Percentiles rank a stretch among this genome's conserved stretches.
phyloP scores from a whole-genome alignment of 441 rosid genomes.

The Sinapis alba region DNA sequence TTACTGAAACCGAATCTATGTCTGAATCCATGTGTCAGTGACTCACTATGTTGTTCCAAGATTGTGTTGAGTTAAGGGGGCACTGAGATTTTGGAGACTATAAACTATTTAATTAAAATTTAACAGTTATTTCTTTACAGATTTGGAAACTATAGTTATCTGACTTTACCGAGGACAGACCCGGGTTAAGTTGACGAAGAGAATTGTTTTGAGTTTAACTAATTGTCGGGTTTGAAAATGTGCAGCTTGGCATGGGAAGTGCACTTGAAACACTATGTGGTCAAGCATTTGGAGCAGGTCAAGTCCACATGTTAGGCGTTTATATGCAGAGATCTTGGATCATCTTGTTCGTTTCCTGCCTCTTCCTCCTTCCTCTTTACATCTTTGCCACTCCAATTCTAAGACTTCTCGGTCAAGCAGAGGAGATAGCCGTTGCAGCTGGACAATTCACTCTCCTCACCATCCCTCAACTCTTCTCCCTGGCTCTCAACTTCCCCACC shows the following conservation, averaged over 20 bases:
- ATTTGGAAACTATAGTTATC: no score
- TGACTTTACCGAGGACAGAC: no score
- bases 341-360: conserved; percentile 46
- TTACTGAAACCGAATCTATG: neutral
- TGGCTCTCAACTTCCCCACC: conserved; percentile 65
- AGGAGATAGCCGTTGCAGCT: conserved; percentile 55
- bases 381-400: conserved; percentile 67
- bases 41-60: neutral
- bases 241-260: conserved; percentile 94
- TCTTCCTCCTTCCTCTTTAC: conserved; percentile 58
- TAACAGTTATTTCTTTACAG: no score
- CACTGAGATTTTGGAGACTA: no score
- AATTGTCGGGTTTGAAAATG: neutral
- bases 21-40: neutral
- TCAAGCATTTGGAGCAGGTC: conserved; percentile 87
- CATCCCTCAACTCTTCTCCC: conserved; percentile 68
- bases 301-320: conserved; percentile 68
- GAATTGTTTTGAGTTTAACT: neutral
- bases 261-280: conserved; percentile 92
- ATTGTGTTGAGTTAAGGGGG: neutral
- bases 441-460: conserved; percentile 57
- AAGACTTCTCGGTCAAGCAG: conserved; percentile 60
- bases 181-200: no score
- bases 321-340: conserved; percentile 90
- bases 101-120: no score